Percentiles rank a stretch among this genome's conserved stretches.
These are phyloP conservation scores for Tetracladium marchalianum DNA, from an alignment of 495 filamentous ascomycete species.

Conservation along the genomic window DNA sequence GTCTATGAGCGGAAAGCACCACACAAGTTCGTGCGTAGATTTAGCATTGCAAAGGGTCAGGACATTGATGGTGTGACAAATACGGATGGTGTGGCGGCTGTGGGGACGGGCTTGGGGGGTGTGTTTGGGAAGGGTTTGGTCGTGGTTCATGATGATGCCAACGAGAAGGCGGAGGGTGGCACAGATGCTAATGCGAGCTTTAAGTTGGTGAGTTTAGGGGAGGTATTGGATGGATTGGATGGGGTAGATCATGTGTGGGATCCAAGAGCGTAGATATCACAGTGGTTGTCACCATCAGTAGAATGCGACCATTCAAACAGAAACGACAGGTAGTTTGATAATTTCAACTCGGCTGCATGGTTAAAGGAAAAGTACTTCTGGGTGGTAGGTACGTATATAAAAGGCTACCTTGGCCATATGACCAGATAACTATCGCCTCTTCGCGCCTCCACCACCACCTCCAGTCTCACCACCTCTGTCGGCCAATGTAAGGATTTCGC, in stretches of 20 bases:
- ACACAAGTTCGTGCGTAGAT: conserved; percentile 24
- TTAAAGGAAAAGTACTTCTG: no score
- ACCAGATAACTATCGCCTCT: conserved; percentile 18
- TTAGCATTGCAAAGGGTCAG: conserved; percentile 19
- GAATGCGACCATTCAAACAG: no score
- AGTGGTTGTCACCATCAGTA: no score
- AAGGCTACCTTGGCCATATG: no score
- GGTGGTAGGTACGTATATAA: no score
- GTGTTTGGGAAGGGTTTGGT: conserved; percentile 22
- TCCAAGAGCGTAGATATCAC: conserved; percentile 10
- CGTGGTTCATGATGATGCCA: conserved; percentile 28
- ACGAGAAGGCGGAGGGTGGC: conserved; percentile 22
- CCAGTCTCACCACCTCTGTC: conserved; percentile 48
- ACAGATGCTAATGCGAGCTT: conserved; percentile 22
- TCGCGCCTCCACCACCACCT: conserved; percentile 45
- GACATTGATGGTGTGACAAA: conserved; percentile 26
- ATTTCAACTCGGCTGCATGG: no score
- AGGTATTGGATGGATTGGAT: conserved; percentile 18
- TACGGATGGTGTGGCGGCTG: conserved; percentile 26
- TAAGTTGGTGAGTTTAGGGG: conserved; percentile 23
- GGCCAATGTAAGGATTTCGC: conserved; percentile 81
- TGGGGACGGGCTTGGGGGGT: conserved; percentile 20
- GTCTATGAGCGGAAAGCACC: conserved; percentile 24
- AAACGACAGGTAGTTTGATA: no score
- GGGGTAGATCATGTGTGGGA: conserved; percentile 20